These are phyloP conservation scores for Lignosus rhinocerotis DNA, from an alignment of 1,284 basidiomycete species.

Conservation along the genomic window DNA sequence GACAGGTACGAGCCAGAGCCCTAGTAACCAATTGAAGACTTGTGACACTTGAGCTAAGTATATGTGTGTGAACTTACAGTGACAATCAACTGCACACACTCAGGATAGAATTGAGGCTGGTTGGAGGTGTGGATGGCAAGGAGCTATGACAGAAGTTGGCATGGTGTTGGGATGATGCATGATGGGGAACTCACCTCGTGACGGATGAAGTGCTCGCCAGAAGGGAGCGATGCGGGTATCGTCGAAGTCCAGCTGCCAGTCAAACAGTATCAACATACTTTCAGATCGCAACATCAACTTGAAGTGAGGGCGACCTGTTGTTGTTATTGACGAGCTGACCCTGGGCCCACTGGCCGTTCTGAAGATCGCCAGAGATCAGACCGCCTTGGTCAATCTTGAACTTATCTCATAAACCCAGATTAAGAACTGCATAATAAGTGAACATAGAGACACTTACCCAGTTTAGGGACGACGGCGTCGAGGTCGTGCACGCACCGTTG, in stretches of 20 bases:
- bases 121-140: slow-evolving; percentile 36
- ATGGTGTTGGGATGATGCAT: neutral
- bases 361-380: slow-evolving; percentile 38
- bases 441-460: slow-evolving; percentile 28
- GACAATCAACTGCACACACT: slow-evolving; percentile 40
- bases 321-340: slow-evolving; percentile 38
- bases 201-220: slow-evolving; percentile 41
- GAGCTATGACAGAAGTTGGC: slow-evolving; percentile 16
- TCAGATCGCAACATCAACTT: neutral
- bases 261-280: neutral
- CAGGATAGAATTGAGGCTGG: slow-evolving; percentile 41
- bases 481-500: slow-evolving; percentile 36
- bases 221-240: slow-evolving; percentile 36
- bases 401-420: slow-evolving; percentile 22
- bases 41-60: too few species aligned
- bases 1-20: slow-evolving; percentile 32
- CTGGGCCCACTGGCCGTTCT: slow-evolving; percentile 34
- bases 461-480: slow-evolving; percentile 35
- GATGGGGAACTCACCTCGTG: slow-evolving; percentile 28
- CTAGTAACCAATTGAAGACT: neutral
- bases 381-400: slow-evolving; percentile 43
- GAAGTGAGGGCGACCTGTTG: slow-evolving; percentile 24
- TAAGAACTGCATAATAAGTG: neutral
- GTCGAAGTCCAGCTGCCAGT: slow-evolving; percentile 35
- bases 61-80: slow-evolving; percentile 28